Evolutionary conservation across 164 flowering plant species (phyloP).

Genomic region (grape (Vitis vinifera)): ASM3070453v1 NC_081823.1:9760001-9760500

Average conservation of each 20-base stretch:
- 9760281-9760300: neutral
- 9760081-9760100: too few relatives aligned
- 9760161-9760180: slow-evolving; percentile 88
- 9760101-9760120: too few relatives aligned
- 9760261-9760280: too few relatives aligned
- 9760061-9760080: too few relatives aligned
- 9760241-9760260: neutral
- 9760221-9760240: slow-evolving; percentile 42
- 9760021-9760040: too few relatives aligned
- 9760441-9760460: slow-evolving; percentile 27
- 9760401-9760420: neutral
- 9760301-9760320: neutral
- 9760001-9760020: too few relatives aligned
- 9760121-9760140: neutral
- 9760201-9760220: slow-evolving; percentile 85
- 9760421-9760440: neutral
- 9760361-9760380: neutral
- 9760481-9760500: slow-evolving; percentile 60
- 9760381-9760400: neutral
- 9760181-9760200: slow-evolving; percentile 68
- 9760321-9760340: too few relatives aligned
- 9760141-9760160: slow-evolving; percentile 19
- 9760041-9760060: too few relatives aligned
- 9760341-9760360: neutral
- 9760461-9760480: slow-evolving; percentile 59